Conservation (phyloP, 169 alveolate genomes). For the Plasmodium gallinaceum region DNA sequence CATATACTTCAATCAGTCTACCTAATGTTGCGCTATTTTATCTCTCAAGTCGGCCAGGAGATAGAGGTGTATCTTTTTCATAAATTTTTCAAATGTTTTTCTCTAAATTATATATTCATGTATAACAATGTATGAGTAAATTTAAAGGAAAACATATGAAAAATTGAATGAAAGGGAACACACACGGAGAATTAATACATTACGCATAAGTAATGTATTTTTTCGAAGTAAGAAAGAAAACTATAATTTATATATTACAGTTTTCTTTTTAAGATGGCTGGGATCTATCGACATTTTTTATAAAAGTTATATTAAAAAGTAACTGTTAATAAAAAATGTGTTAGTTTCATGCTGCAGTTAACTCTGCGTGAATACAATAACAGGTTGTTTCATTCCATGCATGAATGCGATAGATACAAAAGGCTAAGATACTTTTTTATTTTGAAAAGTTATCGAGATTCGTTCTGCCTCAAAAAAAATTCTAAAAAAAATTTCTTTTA, state of each 20-base stretch:
- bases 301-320: background rate
- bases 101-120: background rate
- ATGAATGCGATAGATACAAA: slow-evolving; percentile 48
- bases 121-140: background rate
- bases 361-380: slow-evolving; percentile 75
- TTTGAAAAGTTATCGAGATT: slow-evolving; percentile 33
- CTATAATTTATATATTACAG: background rate
- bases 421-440: slow-evolving; percentile 22
- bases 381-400: slow-evolving; percentile 70
- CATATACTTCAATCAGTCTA: slow-evolving; percentile 68
- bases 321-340: slow-evolving; percentile 11
- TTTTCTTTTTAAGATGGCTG: slow-evolving; percentile 32
- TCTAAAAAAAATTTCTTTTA: slow-evolving; percentile 13
- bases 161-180: background rate
- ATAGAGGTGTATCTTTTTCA: slow-evolving; percentile 19
- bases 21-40: slow-evolving; percentile 67
- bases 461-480: slow-evolving; percentile 48
- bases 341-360: slow-evolving; percentile 61
- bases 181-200: slow-evolving; percentile 2
- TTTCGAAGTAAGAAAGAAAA: slow-evolving; percentile 62
- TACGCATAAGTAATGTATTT: background rate
- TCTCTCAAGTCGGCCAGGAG: slow-evolving; percentile 76
- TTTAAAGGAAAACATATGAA: background rate
- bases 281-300: slow-evolving; percentile 64
- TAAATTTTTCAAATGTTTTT: slow-evolving; percentile 1